Base-by-base conservation (phyloP, 176 grass and related monocot species). In the Triticum urartu region DNA sequence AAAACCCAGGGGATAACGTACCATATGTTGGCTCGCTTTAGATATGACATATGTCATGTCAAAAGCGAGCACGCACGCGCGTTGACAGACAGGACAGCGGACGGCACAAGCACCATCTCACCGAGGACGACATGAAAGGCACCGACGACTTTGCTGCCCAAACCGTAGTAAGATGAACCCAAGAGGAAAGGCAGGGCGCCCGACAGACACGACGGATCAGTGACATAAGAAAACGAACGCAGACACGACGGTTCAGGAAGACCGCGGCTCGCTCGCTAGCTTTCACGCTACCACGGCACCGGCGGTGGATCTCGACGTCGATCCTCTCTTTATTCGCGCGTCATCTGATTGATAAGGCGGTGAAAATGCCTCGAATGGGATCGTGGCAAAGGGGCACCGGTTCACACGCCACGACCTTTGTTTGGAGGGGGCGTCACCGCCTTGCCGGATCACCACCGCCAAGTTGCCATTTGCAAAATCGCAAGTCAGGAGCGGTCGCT, bases 221-320 rank as follows among this genome's bases (percentile, higher is more conserved):
- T 81, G 61, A 61, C 69, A 28, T 9, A 0, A 20, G 17, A 40
- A 66, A 12, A 54, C 40, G 3, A 5, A 28, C 34, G 21, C n/a
- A 8, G 28, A 30, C 28, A 30, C 28, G 28, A 30, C 28, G 28
- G 28, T 30, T 30, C 28, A 30, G 52, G 84, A 78, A 79, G 85
- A 84, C 68, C 36, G 75, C 25, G 84, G 33, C 7, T 54, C 22
- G 30, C 11, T 64, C 64, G n/a, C 40, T 78, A 5, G 32, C 79
- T 83, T 90, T 78, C 40, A 25, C 13, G 56, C 42, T 56, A 66
- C 45, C 20, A 84, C 81, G 89, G 59, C 80, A 68, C 80, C 67
- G 38, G 38, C 38, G 38, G 38, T 39, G 38, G 38, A 39, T 39
- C 38, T 39, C 6, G 7, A 39, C 38, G 38, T 39, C 38, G 7